Percentiles rank a stretch among this genome's conserved stretches.
Evolutionary conservation across 2,329 filamentous ascomycete genomes (phyloP).

Genomic region (Annulohypoxylon truncatum): DNA sequence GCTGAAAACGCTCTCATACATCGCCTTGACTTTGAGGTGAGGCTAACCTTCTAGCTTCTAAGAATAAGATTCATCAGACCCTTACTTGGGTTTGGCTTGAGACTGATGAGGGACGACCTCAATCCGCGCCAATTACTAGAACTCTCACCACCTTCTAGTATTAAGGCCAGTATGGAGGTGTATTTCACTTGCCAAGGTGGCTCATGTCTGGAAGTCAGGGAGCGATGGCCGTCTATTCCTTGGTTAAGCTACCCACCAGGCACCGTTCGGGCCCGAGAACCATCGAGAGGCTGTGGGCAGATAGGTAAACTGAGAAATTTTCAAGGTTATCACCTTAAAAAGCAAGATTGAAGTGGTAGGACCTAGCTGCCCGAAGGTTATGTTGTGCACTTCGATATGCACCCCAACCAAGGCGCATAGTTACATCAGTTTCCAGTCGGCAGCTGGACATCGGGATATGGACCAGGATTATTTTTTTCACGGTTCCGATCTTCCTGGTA

Average conservation of each 20-base stretch:
- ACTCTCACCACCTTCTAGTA: neutral
- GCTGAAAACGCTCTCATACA: neutral
- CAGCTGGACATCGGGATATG: slow-evolving; percentile 2
- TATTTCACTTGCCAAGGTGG: neutral
- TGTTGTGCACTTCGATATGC: slow-evolving; percentile 20
- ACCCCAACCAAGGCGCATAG: slow-evolving; percentile 19
- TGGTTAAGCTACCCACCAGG: neutral
- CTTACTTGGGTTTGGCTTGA: neutral
- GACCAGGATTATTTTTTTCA: slow-evolving; percentile 4
- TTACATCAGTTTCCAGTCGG: neutral
- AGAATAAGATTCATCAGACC: neutral
- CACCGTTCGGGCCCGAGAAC: slow-evolving; percentile 18
- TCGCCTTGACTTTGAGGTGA: neutral
- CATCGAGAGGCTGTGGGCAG: neutral
- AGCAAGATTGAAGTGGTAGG: slow-evolving; percentile 9
- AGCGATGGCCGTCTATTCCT: neutral
- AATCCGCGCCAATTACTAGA: neutral
- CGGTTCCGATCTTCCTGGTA: slow-evolving; percentile 1
- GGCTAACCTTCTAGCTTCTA: neutral
- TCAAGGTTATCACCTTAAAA: slow-evolving; percentile 24
- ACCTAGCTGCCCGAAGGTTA: slow-evolving; percentile 23
- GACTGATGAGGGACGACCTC: neutral
- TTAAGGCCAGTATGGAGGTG: neutral
- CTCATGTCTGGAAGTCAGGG: neutral
- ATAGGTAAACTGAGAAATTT: neutral